Evolutionary conservation across 2,329 filamentous ascomycete genomes (phyloP), one percentile per base, ranked within the genome.

Genomic region (Cladosporium sp.): DNA sequence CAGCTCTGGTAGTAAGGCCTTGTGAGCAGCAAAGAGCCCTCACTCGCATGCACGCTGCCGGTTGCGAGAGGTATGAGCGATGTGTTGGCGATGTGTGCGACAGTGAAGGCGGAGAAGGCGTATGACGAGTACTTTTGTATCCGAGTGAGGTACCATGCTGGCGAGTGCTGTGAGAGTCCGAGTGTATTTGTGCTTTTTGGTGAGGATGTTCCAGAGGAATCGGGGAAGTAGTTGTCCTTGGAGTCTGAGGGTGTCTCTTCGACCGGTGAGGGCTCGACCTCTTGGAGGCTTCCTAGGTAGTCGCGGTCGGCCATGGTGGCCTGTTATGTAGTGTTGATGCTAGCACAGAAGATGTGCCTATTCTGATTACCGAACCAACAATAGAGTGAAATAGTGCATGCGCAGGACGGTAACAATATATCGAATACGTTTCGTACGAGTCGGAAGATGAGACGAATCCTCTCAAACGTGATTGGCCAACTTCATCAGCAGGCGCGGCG

Each of bases 51-150:
- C 7, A 95, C 86, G 55, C 90, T 92, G 66, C 84, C 86, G 49
- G 91, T 92, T 59, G 89, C 72, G 44, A 95, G 86, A 0, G 92
- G 93, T 70, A 96, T 89, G 52, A 96, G 77, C 8, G 92, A 92
- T 38, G 92, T 94, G 73, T 93, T 96, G 73, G 88, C 84, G 68
- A 95, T 82, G 80, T 96, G 93, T 66, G 95, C 84, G 34, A 87
- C 83, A 38, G 90, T 85, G 80, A 94, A 96, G 70, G 92, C 81
- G 68, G 87, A 87, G 74, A 92, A 93, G 70, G 91, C 88, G 81
- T 97, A 96, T 71, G 91, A 92, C 0, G 92, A 95, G 83, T 96
- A 97, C 77, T 88, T 90, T 78, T 98, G 95, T 41, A 95, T 84
- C 58, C 91, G 87, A 5, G 85, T 85, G 63, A 96, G 81, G 79